phyloP scores from a whole-genome alignment of 192 early-diverging fungal genomes.

The Helicostylum pulchrum region DNA sequence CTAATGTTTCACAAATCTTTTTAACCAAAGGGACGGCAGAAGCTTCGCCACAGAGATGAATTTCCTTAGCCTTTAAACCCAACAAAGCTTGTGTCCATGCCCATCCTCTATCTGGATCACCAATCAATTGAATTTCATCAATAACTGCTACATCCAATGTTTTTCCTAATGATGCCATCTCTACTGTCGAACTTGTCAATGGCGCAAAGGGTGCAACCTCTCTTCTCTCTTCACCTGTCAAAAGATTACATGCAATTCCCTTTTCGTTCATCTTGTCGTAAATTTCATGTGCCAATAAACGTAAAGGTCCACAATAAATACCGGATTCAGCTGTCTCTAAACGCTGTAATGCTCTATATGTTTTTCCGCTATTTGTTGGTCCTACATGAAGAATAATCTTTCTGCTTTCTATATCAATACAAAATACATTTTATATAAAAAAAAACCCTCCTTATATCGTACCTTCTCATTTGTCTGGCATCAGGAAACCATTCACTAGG shows the following conservation, averaged over 20 bases:
- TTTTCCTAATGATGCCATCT: conserved; percentile 71
- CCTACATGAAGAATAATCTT: conserved; percentile 92
- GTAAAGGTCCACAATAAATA: conserved; percentile 87
- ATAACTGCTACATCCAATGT: conserved; percentile 82
- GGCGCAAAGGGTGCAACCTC: conserved; percentile 43
- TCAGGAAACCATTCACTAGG: conserved; percentile 78
- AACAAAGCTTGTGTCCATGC: conserved; percentile 92
- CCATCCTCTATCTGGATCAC: conserved; percentile 83
- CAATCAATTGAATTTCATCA: conserved; percentile 98
- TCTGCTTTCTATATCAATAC: conserved; percentile 32
- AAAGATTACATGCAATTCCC: conserved; percentile 75
- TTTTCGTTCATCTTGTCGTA: conserved; percentile 76
- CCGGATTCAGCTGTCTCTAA: conserved; percentile 61
- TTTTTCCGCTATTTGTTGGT: conserved; percentile 98
- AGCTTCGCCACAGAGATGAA: conserved; percentile 93
- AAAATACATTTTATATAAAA: neutral
- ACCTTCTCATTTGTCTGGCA: conserved; percentile 74
- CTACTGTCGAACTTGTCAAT: conserved; percentile 78
- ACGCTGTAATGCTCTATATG: conserved; percentile 78
- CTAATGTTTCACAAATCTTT: conserved; percentile 62
- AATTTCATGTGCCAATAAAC: conserved; percentile 91
- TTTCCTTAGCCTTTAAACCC: conserved; percentile 71
- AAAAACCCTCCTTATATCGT: conserved; percentile 5
- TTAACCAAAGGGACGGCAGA: conserved; percentile 79
- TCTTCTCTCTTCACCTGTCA: conserved; percentile 90